These are phyloP conservation scores for Pseudocercospora fijiensis DNA, from an alignment of 2,329 filamentous ascomycete species.

Conservation along the genomic window DNA sequence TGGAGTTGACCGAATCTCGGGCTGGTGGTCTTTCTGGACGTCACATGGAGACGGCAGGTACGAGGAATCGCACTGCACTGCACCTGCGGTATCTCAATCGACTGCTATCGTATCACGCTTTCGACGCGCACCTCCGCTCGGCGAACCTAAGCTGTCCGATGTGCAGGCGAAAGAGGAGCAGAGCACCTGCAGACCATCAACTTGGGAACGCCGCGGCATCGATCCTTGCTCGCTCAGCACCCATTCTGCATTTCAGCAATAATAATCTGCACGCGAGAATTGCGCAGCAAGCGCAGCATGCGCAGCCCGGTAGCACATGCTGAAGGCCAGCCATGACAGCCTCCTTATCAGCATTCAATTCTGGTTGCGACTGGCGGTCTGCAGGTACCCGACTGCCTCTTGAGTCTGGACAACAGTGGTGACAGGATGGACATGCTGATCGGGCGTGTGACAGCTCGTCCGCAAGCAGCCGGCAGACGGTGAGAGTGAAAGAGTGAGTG, in stretches of 20 bases:
- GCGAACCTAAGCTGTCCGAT: background rate
- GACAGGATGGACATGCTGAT: background rate
- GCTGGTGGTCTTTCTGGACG: background rate
- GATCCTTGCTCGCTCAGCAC: background rate
- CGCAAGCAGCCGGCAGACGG: background rate
- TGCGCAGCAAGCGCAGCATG: background rate
- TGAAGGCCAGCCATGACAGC: background rate
- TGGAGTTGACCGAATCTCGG: background rate
- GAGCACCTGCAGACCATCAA: background rate
- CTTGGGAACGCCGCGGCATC: background rate
- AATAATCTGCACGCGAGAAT: background rate
- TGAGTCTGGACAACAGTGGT: background rate
- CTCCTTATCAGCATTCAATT: background rate
- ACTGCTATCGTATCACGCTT: background rate
- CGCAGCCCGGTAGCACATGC: background rate
- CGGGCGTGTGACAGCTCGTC: background rate
- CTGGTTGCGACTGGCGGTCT: conserved; percentile 11
- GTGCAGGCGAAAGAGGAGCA: background rate
- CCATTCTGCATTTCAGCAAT: background rate
- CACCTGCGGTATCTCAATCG: background rate
- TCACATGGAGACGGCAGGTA: background rate
- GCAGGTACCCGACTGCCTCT: conserved; percentile 12
- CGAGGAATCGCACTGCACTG: too few relatives aligned
- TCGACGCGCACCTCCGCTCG: background rate
- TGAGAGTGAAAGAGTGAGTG: background rate